Base-by-base conservation (phyloP, 2,329 filamentous ascomycete species). In the Fusarium palustre region DNA sequence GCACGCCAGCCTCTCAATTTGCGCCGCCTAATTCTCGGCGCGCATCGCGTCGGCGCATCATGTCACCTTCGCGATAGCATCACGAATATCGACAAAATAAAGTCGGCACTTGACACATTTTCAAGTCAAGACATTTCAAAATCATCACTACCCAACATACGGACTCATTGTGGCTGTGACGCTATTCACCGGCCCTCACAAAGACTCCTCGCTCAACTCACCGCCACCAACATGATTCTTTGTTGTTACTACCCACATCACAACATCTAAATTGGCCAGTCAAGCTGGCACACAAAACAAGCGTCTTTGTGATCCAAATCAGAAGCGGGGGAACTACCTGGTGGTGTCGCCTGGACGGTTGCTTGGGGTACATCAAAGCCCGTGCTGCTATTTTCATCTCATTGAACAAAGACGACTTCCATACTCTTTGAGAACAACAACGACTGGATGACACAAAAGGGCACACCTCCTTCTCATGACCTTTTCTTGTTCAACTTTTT, bases 21-120 rank as follows among this genome's bases (percentile, higher is more conserved):
- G 76, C 74, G 76, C 75, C 77, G 77, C 75, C 71, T 79, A 79
- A 79, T 76, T 76, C 52, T 78, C 77, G 77, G 77, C 72, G 76
- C 75, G 70, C 70, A 70, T 69, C 75, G 75, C 77, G 75, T 71
- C 68, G 46, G 64, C 61, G 57, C 65, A 71, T 74, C 73, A 69
- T 71, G 73, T 69, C 72, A 75, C 60, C 49, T 64, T 64, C 72
- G 62, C 68, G 66, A 67, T 61, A 69, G 70, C 70, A 68, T 70
- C 69, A 57, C 55, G 50, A 68, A 67, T 66, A 64, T 52, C 63
- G 55, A 59, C 65, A 68, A 57, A 66, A 70, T 55, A 57, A 50
- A 48, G 42, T 52, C 59, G 48, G 33, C 53, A 43, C 52, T 49
- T 45, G 31, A 53, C 33, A 50, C 47, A 38, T 52, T 59, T 55